These are phyloP conservation scores for Penicillium hordei DNA, from an alignment of 2,329 filamentous ascomycete genomes.

Conservation along the genomic window DNA sequence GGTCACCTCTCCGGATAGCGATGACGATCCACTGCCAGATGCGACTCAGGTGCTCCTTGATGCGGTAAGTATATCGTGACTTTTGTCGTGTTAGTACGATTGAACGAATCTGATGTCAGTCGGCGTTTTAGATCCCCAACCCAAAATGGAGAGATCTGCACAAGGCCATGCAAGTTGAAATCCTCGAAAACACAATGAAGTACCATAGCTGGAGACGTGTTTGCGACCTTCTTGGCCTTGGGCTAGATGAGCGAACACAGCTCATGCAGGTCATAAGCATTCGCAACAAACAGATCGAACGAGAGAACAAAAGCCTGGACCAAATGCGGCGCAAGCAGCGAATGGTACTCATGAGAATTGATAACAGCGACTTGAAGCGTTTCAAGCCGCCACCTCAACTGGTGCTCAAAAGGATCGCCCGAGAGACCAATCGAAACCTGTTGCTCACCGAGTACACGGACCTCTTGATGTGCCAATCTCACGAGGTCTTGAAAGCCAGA, in stretches of 20 bases:
- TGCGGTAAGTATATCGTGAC: conserved; percentile 4
- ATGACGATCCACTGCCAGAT: conserved; percentile 13
- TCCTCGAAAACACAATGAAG: conserved; percentile 34
- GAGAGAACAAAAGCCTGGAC: conserved; percentile 31
- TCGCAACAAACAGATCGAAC: conserved; percentile 29
- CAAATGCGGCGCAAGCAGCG: conserved; percentile 40
- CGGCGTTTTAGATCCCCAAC: conserved; percentile 7
- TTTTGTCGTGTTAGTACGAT: neutral
- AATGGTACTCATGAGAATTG: conserved; percentile 30
- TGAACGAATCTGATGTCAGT: neutral
- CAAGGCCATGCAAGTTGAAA: conserved; percentile 36
- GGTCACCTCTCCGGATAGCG: conserved; percentile 24
- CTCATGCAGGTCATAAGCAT: conserved; percentile 17
- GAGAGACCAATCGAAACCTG: conserved; percentile 15
- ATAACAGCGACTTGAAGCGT: conserved; percentile 31
- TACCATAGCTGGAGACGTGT: conserved; percentile 22
- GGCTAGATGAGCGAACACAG: conserved; percentile 20
- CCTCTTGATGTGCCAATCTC: conserved; percentile 31
- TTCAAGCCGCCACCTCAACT: conserved; percentile 29
- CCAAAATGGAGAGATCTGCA: conserved; percentile 37
- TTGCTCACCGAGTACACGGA: conserved; percentile 14
- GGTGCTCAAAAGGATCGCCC: conserved; percentile 29
- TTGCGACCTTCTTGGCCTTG: conserved; percentile 29
- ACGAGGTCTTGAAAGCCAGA: conserved; percentile 34
- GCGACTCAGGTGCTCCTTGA: conserved; percentile 9